phyloP scores from a whole-genome alignment of 192 early-diverging fungal species.

The Backusella tarrabulga region DNA sequence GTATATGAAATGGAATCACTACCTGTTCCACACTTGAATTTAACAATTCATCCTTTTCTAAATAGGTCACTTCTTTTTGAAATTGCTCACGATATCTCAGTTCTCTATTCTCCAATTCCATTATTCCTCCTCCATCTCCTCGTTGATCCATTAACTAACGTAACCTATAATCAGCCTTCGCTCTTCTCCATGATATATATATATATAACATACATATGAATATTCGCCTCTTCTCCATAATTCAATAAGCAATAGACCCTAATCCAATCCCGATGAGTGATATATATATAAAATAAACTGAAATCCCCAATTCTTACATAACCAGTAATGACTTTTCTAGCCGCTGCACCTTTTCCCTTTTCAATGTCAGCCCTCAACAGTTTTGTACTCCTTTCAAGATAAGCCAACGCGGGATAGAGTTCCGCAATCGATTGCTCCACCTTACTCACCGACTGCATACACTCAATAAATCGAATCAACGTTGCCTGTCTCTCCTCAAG shows the following conservation, averaged over 20 bases:
- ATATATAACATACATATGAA: neutral
- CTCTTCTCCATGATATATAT: neutral
- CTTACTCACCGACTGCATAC: slow-evolving; percentile 1
- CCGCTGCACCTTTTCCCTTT: neutral
- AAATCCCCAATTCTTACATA: neutral
- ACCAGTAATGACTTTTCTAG: slow-evolving; percentile 3
- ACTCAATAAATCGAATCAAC: neutral
- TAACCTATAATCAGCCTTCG: neutral
- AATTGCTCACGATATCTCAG: neutral
- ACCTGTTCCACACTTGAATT: neutral
- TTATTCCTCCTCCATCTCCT: neutral
- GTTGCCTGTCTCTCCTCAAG: neutral
- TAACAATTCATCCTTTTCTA: neutral
- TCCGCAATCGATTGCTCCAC: slow-evolving; percentile 3
- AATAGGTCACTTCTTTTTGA: neutral
- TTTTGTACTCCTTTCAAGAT: slow-evolving; percentile 1
- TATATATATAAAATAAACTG: neutral
- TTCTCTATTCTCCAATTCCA: neutral
- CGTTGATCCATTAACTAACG: neutral
- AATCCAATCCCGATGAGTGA: neutral
- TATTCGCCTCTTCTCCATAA: slow-evolving; percentile 12
- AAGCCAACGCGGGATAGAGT: slow-evolving; percentile 1
- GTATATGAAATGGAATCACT: neutral
- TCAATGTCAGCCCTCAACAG: neutral
- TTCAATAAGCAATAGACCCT: slow-evolving; percentile 10